Base-by-base conservation (phyloP, 75 land plant species). In the Selaginella moellendorffii region DNA sequence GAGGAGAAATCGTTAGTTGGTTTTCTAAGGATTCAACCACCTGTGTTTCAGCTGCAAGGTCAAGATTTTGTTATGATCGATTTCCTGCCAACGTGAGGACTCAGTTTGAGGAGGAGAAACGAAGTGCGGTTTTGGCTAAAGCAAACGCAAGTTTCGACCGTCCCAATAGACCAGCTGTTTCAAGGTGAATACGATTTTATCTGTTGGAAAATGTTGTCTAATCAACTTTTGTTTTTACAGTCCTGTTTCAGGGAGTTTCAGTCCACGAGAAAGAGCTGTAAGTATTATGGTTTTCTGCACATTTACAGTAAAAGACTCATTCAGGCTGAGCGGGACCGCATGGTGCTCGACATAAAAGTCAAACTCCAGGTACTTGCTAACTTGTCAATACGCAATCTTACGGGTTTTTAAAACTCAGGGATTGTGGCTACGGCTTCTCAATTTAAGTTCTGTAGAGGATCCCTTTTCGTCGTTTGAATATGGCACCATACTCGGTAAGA, bases 281-380 rank as follows among this genome's bases (percentile, higher is more conserved):
- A 84, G 91, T 68, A 54, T 27, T 65, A n/a, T 65, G 62, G 23
- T 21, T 28, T 8, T 14, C 23, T n/a, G n/a, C 23, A 0, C 52
- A 9, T 24, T n/a, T 10, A 22, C 18, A 66, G 24, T 53, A 24
- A 24, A 61, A 62, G 20, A 30, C 29, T 20, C 60, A 0, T 76
- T 31, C 81, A 92, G 96, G 98, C 95, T 18, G 98, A 93, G 61
- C 68, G 98, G 63, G 95, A 88, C 31, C 79, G 82, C 54, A 93
- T 93, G 98, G 96, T 93, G 64, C 73, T 85, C 77, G 98, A 93
- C 71, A 93, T 93, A 28, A 73, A 89, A 76, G 98, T 93, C 26
- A 93, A 93, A 72, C 74, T 93, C 27, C 98, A 93, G 89, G 97
- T 92, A 52, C 62, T 31, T 14, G 14, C 20, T 62, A 9, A 61